Percentiles rank a stretch among this genome's conserved stretches.
Conservation (phyloP, 2,329 filamentous ascomycete species). For the Helicocarpus griseus region DNA sequence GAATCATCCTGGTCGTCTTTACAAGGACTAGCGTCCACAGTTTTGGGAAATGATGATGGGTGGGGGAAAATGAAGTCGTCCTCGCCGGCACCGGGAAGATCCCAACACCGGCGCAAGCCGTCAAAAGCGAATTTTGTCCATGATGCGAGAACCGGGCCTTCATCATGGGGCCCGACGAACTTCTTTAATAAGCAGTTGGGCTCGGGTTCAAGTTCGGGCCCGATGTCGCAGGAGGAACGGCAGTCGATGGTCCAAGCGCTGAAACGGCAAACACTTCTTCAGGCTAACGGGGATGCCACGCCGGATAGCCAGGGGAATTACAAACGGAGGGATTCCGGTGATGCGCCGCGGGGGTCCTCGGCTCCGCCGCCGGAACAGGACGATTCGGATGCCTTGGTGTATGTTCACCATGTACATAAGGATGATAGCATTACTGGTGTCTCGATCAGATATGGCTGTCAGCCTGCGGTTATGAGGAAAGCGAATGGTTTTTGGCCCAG, state of each 20-base stretch:
- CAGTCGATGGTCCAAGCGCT: constrained; percentile 38
- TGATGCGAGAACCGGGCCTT: constrained; percentile 3
- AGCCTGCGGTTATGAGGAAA: constrained; percentile 70
- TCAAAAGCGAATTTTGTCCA: constrained; percentile 23
- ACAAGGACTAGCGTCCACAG: constrained; percentile 39
- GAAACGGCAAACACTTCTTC: constrained; percentile 37
- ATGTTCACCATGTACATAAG: constrained; percentile 75
- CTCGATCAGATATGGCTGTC: constrained; percentile 80
- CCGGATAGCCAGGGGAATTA: constrained; percentile 28
- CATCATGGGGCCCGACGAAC: constrained; percentile 33
- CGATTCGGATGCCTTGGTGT: constrained; percentile 69
- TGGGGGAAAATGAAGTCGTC: constrained; percentile 17
- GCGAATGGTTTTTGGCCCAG: constrained; percentile 92
- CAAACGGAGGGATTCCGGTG: constrained; percentile 38
- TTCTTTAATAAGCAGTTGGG: constrained; percentile 20
- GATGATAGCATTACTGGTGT: constrained; percentile 86
- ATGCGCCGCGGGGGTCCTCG: constrained; percentile 19
- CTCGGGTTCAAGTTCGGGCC: constrained; percentile 23
- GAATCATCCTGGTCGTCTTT: constrained; percentile 41
- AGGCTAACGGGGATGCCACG: constrained; percentile 32
- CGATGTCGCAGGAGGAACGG: constrained; percentile 36
- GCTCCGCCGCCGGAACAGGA: constrained; percentile 43
- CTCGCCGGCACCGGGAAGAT: constrained; percentile 16
- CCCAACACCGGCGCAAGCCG: constrained; percentile 25
- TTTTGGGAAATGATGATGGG: constrained; percentile 33